These are phyloP conservation scores for Salix koriyanagi DNA, from an alignment of 345 rosid genomes.

Conservation along the genomic window DNA sequence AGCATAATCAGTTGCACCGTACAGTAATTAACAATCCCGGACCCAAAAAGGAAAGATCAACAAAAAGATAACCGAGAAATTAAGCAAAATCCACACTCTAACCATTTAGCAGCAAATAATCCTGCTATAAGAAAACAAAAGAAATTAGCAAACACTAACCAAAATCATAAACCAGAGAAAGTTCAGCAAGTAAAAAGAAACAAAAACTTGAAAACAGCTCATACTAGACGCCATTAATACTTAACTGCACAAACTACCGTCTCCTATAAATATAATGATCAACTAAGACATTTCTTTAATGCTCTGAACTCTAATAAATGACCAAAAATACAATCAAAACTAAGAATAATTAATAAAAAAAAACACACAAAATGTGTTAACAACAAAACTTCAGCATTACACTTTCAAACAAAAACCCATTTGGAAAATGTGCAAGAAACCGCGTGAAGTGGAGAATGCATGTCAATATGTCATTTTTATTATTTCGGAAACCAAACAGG, in stretches of 20 bases:
- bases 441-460: not conserved
- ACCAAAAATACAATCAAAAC: not conserved
- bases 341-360: not conserved
- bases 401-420: not conserved
- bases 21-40: not conserved
- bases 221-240: not conserved
- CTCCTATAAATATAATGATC: not conserved
- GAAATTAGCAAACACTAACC: not conserved
- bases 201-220: not conserved
- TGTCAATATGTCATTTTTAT: not conserved
- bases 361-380: not conserved
- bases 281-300: not conserved
- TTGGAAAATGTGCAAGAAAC: not conserved
- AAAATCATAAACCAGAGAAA: not conserved
- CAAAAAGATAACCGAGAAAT: not conserved
- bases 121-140: not conserved
- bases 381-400: not conserved
- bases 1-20: not conserved
- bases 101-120: not conserved
- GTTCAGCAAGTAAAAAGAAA: not conserved
- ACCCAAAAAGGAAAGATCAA: not conserved
- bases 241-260: not conserved
- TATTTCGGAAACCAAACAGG: conserved; percentile 2
- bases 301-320: not conserved
- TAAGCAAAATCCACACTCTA: not conserved